Evolutionary conservation across 768 basidiomycete genomes (phyloP).

Genomic region (Rhizopogon roseolus): DNA sequence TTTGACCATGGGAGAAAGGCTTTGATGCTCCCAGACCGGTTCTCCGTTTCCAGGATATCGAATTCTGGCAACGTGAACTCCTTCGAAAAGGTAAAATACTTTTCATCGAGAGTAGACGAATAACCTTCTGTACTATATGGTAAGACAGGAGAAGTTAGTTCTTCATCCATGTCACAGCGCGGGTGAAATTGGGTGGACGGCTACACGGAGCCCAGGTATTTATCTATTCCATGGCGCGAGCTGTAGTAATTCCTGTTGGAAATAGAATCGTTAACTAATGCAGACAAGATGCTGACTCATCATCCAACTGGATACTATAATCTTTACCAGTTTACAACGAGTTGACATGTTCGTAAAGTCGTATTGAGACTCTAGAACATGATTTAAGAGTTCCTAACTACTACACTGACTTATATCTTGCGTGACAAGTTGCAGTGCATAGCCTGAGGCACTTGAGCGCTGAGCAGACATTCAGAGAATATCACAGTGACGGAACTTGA

Average conservation of each 20-base stretch:
- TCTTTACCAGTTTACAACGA: too few relatives aligned
- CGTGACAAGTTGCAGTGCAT: not conserved
- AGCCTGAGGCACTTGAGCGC: too few relatives aligned
- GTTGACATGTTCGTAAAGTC: too few relatives aligned
- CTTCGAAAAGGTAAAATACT: conserved; percentile 24
- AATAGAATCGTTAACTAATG: too few relatives aligned
- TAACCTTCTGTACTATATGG: conserved; percentile 32
- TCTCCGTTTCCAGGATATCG: not conserved
- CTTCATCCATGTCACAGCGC: not conserved
- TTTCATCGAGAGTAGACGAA: conserved; percentile 41
- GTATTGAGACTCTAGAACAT: too few relatives aligned
- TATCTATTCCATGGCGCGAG: not conserved
- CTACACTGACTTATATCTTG: not conserved
- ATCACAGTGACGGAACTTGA: too few relatives aligned
- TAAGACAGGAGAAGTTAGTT: not conserved
- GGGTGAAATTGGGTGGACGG: not conserved
- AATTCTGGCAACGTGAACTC: not conserved
- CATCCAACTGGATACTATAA: too few relatives aligned
- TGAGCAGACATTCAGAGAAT: too few relatives aligned
- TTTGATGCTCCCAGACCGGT: conserved; percentile 11
- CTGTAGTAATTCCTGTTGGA: too few relatives aligned
- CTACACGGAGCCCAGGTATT: not conserved
- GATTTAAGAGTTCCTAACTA: too few relatives aligned
- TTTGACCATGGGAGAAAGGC: conserved; percentile 37
- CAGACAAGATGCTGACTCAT: too few relatives aligned